Base-by-base conservation (phyloP, 169 alveolate species). In the Plasmodium fragile region DNA sequence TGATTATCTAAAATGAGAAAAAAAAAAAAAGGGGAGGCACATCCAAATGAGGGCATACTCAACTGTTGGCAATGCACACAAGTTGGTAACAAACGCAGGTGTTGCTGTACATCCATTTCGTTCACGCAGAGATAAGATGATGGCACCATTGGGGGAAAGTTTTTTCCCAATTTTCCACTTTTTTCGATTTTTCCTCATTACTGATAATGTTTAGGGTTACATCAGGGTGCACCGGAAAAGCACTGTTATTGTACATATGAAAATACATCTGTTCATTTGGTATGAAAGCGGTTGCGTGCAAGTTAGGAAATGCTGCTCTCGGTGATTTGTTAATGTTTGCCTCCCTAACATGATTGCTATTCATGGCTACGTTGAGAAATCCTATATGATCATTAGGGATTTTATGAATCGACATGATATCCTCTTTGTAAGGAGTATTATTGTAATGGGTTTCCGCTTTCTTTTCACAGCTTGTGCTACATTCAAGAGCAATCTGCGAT, bases 1-100 rank as follows among this genome's bases (percentile, higher is more conserved):
- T 49, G 59, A 49, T 53, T 81, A 52, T 53, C 89, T 81, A 41
- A 81, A 45, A 81, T 32, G 25, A 43, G 53, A 25, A 52, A 52
- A 36, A 25, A 80, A n/a, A n/a, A 36, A n/a, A 0, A 0, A 32
- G 28, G 41, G 69, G 28, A 3, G 32, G 4, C 11, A 11, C 55
- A 81, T 10, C 41, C 32, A 18, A 32, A 28, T 22, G 30, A 75
- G 45, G 28, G 28, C 28, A 22, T 13, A 28, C 25, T 34, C 43
- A 36, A 3, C 25, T 5, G n/a, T 41, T n/a, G 28, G 8, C 72
- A 78, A 13, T 28, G 11, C 13, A 65, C 36, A 8, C 39, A 28
- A n/a, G 2, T 65, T n/a, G n/a, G n/a, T n/a, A n/a, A n/a, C n/a
- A n/a, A n/a, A 65, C 36, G 28, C 39, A 28, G 36, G 2, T 65